These are phyloP conservation scores for Linum lewisii DNA, from an alignment of 345 rosid species.

Conservation along the genomic window DNA sequence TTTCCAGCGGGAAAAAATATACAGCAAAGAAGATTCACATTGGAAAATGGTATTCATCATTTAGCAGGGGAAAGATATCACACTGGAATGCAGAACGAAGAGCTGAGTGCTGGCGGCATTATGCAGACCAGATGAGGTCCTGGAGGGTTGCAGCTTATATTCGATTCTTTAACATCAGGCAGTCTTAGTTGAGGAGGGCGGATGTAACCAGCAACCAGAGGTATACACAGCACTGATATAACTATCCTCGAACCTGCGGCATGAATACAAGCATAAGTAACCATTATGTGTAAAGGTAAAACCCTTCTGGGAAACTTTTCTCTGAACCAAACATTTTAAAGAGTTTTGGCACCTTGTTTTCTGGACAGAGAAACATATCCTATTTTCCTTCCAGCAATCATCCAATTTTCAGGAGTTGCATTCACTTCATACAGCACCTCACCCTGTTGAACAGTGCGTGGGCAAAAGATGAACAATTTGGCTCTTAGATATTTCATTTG, in stretches of 20 bases:
- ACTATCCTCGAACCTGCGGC: slow-evolving; percentile 63
- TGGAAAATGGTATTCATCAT: not conserved
- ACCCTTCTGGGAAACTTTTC: not conserved
- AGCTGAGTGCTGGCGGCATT: slow-evolving; percentile 81
- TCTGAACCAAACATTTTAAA: slow-evolving; percentile 1
- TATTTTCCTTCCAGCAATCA: slow-evolving; percentile 96
- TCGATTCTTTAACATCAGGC: slow-evolving; percentile 53
- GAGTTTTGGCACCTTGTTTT: slow-evolving; percentile 45
- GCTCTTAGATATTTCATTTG: not conserved
- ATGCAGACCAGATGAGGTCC: slow-evolving; percentile 87
- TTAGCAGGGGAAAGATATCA: slow-evolving; percentile 12
- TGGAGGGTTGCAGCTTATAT: slow-evolving; percentile 54
- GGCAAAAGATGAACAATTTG: too few species aligned
- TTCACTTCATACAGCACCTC: slow-evolving; percentile 77
- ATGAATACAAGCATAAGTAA: not conserved
- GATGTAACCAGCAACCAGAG: slow-evolving; percentile 77
- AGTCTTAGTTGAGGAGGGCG: slow-evolving; percentile 74
- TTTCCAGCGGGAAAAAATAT: not conserved
- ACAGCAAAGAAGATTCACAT: not conserved
- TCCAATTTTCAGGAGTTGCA: slow-evolving; percentile 76
- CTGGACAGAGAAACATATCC: slow-evolving; percentile 66
- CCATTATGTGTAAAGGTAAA: too few species aligned
- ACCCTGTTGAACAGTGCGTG: slow-evolving; percentile 31
- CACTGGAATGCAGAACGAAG: slow-evolving; percentile 70
- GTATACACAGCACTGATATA: slow-evolving; percentile 69